Evolutionary conservation across 352 stramenopile genomes (phyloP).

Genomic region (Phytopythium cucurbitacearum): DNA sequence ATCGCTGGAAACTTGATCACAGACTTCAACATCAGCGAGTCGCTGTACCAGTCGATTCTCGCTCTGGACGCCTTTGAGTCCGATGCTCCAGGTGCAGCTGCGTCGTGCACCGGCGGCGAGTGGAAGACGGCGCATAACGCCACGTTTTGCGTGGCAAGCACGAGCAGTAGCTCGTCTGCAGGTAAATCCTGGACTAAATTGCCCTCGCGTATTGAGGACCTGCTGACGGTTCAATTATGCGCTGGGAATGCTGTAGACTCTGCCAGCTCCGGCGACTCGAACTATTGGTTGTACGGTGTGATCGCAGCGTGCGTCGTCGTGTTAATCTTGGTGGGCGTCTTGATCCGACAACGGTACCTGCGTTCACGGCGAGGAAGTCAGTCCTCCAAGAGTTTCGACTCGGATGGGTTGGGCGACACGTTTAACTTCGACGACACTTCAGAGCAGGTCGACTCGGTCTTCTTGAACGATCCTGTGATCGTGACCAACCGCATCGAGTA

Average conservation of each 20-base stretch:
- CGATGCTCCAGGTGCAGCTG: conserved; percentile 10
- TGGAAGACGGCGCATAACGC: conserved; percentile 27
- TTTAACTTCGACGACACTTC: conserved; percentile 20
- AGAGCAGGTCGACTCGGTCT: conserved; percentile 12
- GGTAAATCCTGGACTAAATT: neutral
- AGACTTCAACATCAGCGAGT: conserved; percentile 30
- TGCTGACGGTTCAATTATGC: neutral
- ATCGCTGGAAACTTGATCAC: conserved; percentile 26
- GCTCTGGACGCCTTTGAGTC: conserved; percentile 19
- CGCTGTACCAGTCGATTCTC: conserved; percentile 22
- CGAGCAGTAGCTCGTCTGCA: neutral
- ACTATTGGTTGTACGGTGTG: conserved; percentile 1
- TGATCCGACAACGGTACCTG: neutral
- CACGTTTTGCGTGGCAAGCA: conserved; percentile 24
- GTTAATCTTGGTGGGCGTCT: neutral
- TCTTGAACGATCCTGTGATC: conserved; percentile 43
- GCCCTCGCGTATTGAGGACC: neutral
- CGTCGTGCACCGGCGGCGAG: conserved; percentile 15
- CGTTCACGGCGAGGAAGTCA: neutral
- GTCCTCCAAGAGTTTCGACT: conserved; percentile 5
- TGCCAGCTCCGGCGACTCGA: neutral
- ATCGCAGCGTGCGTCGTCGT: conserved; percentile 1
- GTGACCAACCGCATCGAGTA: conserved; percentile 37
- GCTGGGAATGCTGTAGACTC: neutral
- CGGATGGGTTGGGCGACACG: conserved; percentile 10